Evolutionary conservation across 2,329 filamentous ascomycete species (phyloP).

Genomic region (Aspergillus fijiensis): DNA sequence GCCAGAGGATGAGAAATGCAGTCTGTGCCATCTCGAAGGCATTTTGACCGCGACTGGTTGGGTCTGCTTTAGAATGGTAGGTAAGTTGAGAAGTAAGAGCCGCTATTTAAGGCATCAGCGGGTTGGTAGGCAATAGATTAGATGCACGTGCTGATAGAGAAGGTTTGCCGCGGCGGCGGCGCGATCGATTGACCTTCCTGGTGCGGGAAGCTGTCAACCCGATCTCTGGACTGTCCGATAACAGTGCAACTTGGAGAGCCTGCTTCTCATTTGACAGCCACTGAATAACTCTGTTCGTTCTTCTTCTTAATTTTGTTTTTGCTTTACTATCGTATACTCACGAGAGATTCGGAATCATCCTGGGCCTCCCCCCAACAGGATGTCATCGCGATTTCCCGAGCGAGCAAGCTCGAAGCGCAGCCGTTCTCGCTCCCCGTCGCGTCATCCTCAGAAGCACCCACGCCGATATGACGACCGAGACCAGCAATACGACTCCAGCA

Average conservation of each 20-base stretch:
- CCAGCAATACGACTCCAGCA: slow-evolving; percentile 24
- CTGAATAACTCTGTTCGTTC: neutral
- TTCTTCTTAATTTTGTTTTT: neutral
- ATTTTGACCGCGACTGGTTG: slow-evolving; percentile 21
- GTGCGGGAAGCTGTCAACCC: slow-evolving; percentile 17
- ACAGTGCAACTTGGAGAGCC: neutral
- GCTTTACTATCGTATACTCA: too few species aligned
- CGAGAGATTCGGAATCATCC: neutral
- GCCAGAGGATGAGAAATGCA: slow-evolving; percentile 28
- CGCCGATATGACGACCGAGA: slow-evolving; percentile 36
- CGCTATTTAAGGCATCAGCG: slow-evolving; percentile 10
- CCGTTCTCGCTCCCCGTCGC: slow-evolving; percentile 45
- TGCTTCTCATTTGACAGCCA: neutral
- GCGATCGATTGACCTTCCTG: slow-evolving; percentile 25
- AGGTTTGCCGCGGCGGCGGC: slow-evolving; percentile 18
- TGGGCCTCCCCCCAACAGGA: slow-evolving; percentile 10
- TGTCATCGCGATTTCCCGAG: slow-evolving; percentile 37
- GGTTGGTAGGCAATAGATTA: slow-evolving; percentile 13
- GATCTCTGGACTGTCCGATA: neutral
- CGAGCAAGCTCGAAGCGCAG: slow-evolving; percentile 39
- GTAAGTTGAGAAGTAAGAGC: slow-evolving; percentile 3
- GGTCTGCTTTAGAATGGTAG: neutral
- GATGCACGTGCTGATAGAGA: slow-evolving; percentile 22
- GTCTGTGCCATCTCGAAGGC: slow-evolving; percentile 37
- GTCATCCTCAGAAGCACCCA: slow-evolving; percentile 38